Evolutionary conservation across 495 filamentous ascomycete species (phyloP).

Genomic region (Podospora tetraspora): DNA sequence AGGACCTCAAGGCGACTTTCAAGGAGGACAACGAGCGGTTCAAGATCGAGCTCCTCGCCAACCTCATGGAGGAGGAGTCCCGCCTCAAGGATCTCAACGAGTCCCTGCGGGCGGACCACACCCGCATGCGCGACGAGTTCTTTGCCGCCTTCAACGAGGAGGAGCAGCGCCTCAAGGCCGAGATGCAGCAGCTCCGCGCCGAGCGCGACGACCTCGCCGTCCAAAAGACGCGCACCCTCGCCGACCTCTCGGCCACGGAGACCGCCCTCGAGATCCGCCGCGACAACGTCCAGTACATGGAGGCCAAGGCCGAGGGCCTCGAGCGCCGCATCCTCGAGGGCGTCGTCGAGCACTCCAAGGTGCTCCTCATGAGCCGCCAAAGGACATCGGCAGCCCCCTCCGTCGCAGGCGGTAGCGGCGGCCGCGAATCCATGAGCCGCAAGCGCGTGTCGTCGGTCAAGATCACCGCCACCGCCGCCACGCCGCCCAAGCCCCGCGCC

Average conservation of each 20-base stretch:
- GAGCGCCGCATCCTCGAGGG: slow-evolving; percentile 91
- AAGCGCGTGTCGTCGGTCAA: slow-evolving; percentile 52
- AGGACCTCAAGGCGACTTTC: slow-evolving; percentile 18
- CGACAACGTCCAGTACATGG: slow-evolving; percentile 87
- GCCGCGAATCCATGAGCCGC: slow-evolving; percentile 56
- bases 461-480: not conserved
- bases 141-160: slow-evolving; percentile 52
- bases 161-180: slow-evolving; percentile 37
- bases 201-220: slow-evolving; percentile 67
- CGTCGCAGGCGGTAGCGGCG: slow-evolving; percentile 21
- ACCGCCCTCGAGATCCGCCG: slow-evolving; percentile 81
- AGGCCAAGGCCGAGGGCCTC: slow-evolving; percentile 74
- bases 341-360: slow-evolving; percentile 89
- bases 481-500: slow-evolving; percentile 31
- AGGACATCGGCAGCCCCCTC: slow-evolving; percentile 14
- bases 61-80: slow-evolving; percentile 66
- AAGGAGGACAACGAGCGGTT: slow-evolving; percentile 29
- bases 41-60: slow-evolving; percentile 53
- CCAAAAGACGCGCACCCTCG: slow-evolving; percentile 70
- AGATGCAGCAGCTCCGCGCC: slow-evolving; percentile 42
- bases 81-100: slow-evolving; percentile 70
- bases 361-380: slow-evolving; percentile 66
- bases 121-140: slow-evolving; percentile 57
- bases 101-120: slow-evolving; percentile 60
- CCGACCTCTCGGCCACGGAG: slow-evolving; percentile 81